Evolutionary conservation across 2,329 filamentous ascomycete genomes (phyloP).

Genomic region (Pseudocercospora fuligena): DNA sequence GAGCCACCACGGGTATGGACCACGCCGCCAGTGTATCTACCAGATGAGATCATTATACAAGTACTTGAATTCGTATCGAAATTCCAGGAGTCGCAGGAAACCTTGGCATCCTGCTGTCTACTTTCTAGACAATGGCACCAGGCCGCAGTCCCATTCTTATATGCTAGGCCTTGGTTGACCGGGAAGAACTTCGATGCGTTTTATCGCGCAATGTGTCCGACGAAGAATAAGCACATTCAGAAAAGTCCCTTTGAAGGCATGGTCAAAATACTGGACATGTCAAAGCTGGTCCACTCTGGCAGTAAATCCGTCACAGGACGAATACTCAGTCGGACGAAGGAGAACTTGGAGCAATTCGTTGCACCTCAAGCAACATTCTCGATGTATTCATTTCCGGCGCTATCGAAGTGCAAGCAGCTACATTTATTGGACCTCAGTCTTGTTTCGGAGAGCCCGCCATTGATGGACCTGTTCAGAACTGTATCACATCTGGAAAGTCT

Average conservation of each 20-base stretch:
- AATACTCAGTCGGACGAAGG: slow-evolving; percentile 59
- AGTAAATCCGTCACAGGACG: slow-evolving; percentile 62
- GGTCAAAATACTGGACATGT: slow-evolving; percentile 60
- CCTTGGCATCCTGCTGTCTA: slow-evolving; percentile 58
- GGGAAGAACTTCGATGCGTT: slow-evolving; percentile 61
- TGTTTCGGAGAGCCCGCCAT: slow-evolving; percentile 56
- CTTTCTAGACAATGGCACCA: slow-evolving; percentile 63
- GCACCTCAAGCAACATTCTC: slow-evolving; percentile 64
- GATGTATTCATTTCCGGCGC: slow-evolving; percentile 60
- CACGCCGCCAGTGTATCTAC: slow-evolving; percentile 49
- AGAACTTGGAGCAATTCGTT: slow-evolving; percentile 57
- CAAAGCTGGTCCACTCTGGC: slow-evolving; percentile 62
- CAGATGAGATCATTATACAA: slow-evolving; percentile 59
- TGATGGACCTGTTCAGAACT: slow-evolving; percentile 56
- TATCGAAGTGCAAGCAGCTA: slow-evolving; percentile 61
- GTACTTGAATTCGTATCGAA: slow-evolving; percentile 53
- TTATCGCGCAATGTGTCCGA: slow-evolving; percentile 59
- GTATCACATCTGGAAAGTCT: slow-evolving; percentile 54
- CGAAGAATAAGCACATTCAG: slow-evolving; percentile 54
- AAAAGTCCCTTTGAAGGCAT: slow-evolving; percentile 55
- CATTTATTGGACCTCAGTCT: slow-evolving; percentile 58
- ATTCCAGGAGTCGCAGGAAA: slow-evolving; percentile 48
- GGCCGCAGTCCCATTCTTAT: slow-evolving; percentile 57
- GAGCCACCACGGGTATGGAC: slow-evolving; percentile 23
- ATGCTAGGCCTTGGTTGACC: slow-evolving; percentile 56